These are phyloP conservation scores for Exophiala sp. DNA, from an alignment of 2,329 filamentous ascomycete genomes.

Conservation along the genomic window DNA sequence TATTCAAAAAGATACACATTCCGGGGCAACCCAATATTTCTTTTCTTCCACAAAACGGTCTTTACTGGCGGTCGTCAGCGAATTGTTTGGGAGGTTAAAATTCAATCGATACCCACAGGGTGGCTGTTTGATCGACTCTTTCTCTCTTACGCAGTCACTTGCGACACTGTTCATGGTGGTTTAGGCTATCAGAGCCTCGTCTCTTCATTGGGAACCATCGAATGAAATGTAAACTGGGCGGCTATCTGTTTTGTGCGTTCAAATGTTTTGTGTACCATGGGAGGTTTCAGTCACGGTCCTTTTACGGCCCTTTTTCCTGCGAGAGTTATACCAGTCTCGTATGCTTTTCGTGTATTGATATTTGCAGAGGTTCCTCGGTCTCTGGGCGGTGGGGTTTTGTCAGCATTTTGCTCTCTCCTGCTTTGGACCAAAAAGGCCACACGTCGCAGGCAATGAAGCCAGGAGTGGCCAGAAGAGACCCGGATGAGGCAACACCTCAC, in stretches of 20 bases:
- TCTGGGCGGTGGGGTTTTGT: not conserved
- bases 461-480: too few relatives aligned
- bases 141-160: constrained; percentile 6
- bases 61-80: constrained; percentile 21
- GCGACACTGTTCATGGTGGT: constrained; percentile 10
- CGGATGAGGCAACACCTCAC: not conserved
- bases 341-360: constrained; percentile 1
- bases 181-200: constrained; percentile 23
- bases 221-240: constrained; percentile 24
- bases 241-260: constrained; percentile 19
- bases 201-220: constrained; percentile 15
- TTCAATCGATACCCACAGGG: constrained; percentile 19
- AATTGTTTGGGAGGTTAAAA: constrained; percentile 20
- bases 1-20: constrained; percentile 24
- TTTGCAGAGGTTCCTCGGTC: not conserved
- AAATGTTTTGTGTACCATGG: constrained; percentile 18
- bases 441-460: too few relatives aligned
- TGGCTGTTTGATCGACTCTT: constrained; percentile 28
- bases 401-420: too few relatives aligned
- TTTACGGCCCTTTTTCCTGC: not conserved
- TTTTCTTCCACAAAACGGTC: constrained; percentile 21
- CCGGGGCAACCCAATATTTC: constrained; percentile 28
- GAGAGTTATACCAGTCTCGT: not conserved
- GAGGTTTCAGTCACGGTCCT: constrained; percentile 8
- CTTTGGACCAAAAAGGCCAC: too few relatives aligned